Percentiles rank a stretch among this genome's conserved stretches.
Evolutionary conservation across 768 basidiomycete species (phyloP).

Genomic region (Mrakia gelida): DNA sequence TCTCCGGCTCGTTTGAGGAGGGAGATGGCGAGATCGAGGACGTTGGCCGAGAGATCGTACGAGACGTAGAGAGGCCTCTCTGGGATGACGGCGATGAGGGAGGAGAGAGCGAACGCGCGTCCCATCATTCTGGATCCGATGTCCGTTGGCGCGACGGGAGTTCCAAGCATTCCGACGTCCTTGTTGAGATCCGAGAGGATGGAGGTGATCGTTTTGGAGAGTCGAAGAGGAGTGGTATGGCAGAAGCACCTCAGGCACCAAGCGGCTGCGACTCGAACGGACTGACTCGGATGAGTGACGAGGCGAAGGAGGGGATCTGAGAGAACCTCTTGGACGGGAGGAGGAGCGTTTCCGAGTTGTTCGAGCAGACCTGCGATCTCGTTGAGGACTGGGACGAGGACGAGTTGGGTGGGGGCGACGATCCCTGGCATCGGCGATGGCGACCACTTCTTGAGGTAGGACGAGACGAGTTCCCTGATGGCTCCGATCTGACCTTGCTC

Average conservation of each 20-base stretch:
- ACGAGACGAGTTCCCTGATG: slow-evolving; percentile 74
- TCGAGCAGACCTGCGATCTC: slow-evolving; percentile 82
- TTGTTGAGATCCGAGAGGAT: slow-evolving; percentile 78
- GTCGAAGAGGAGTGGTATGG: slow-evolving; percentile 75
- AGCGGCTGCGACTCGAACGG: slow-evolving; percentile 76
- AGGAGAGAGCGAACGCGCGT: slow-evolving; percentile 83
- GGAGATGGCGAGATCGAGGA: slow-evolving; percentile 83
- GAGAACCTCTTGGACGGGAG: slow-evolving; percentile 82
- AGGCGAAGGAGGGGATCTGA: slow-evolving; percentile 79
- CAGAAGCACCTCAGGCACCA: slow-evolving; percentile 90
- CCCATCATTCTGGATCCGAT: slow-evolving; percentile 70
- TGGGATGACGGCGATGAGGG: slow-evolving; percentile 78
- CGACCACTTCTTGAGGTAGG: slow-evolving; percentile 77
- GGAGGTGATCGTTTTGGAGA: slow-evolving; percentile 70
- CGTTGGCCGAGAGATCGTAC: slow-evolving; percentile 75
- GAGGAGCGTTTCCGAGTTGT: slow-evolving; percentile 86
- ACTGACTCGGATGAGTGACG: slow-evolving; percentile 78
- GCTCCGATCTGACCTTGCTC: slow-evolving; percentile 92
- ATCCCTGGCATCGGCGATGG: slow-evolving; percentile 88
- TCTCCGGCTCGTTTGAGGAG: slow-evolving; percentile 87
- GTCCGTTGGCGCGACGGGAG: slow-evolving; percentile 67
- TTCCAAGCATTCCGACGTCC: slow-evolving; percentile 68
- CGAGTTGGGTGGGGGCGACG: slow-evolving; percentile 59
- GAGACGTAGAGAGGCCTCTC: slow-evolving; percentile 88
- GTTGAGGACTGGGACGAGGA: slow-evolving; percentile 67